Base-by-base conservation (phyloP, 768 basidiomycete genomes). In the Naganishia antarctica region DNA sequence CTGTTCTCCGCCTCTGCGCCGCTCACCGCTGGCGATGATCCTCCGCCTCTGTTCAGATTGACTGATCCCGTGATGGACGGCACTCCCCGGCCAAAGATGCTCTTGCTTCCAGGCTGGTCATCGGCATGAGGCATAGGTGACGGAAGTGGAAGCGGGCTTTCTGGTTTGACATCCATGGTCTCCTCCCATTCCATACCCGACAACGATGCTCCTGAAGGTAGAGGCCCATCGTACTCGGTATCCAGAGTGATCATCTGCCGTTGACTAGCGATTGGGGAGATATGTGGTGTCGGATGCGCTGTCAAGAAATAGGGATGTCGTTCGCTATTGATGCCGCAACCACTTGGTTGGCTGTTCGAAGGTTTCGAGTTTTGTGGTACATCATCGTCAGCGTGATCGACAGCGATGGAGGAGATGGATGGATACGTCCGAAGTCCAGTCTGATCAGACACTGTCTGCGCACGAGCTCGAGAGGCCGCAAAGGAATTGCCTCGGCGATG, bases 71-170 rank as follows among this genome's bases (percentile, higher is more conserved):
- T n/a, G 2, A 18, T 4, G 7, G 12, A 9, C 18, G 16, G 23
- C 29, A 21, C 26, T 12, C 16, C 23, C 25, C 26, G 25, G 43
- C 12, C 41, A 34, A 47, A 45, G 26, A 47, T 7, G 26, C 28
- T 60, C n/a, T 23, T 18, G 26, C 43, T 45, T 31, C 44, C 59
- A 12, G 46, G 59, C 34, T 29, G 44, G 25, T 45, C 44, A 23
- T 34, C 25, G 58, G 46, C 8, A 18, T 60, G 26, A n/a, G 50
- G 50, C 25, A 63, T 50, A 2, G 69, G 31, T 45, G 66, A 34
- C 61, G 64, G 37, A 66, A 43, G 62, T 23, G 37, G 62, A 18
- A 29, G 40, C 3, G 32, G 49, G 26, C 49, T 63, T 57, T 45
- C 62, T 0, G 26, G 62, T 28, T 47, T 29, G 6, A 37, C 18